These are phyloP conservation scores for Lathyrus tuberosus DNA, from an alignment of 306 rosid genomes.

Conservation along the genomic window DNA sequence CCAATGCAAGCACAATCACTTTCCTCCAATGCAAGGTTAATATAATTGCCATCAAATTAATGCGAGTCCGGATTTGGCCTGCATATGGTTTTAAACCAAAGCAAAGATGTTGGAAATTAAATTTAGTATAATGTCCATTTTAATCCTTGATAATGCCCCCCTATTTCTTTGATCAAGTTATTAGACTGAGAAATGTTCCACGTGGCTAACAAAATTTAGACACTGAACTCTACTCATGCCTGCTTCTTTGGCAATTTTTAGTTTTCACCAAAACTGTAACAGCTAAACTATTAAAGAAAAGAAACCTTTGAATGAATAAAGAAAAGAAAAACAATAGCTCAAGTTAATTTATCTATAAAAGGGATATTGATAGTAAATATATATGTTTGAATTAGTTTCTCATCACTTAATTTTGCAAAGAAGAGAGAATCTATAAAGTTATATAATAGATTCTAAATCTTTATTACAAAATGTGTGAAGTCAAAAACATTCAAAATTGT, in stretches of 20 bases:
- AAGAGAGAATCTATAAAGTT: too few species aligned
- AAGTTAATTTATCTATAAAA: not conserved
- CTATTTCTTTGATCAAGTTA: not conserved
- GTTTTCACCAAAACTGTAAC: not conserved
- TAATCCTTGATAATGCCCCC: slow-evolving; percentile 23
- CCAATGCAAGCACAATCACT: slow-evolving; percentile 30
- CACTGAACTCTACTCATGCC: not conserved
- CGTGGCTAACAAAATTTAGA: slow-evolving; percentile 9
- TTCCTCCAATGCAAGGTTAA: not conserved
- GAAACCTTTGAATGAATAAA: not conserved
- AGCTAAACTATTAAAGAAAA: not conserved
- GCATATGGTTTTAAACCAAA: slow-evolving; percentile 29
- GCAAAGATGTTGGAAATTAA: not conserved
- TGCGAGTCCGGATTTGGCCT: slow-evolving; percentile 52
- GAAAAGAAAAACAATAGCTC: not conserved
- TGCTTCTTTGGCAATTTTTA: not conserved
- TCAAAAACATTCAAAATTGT: too few species aligned
- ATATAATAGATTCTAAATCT: too few species aligned
- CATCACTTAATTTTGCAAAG: too few species aligned
- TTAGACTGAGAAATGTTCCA: slow-evolving; percentile 5
- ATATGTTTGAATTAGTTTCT: too few species aligned
- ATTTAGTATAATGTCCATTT: not conserved
- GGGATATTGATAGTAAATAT: too few species aligned
- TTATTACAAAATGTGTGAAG: too few species aligned
- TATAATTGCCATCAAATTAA: not conserved